Evolutionary conservation across 2,329 filamentous ascomycete species (phyloP), one percentile per base, ranked within the genome.

Genomic region (Dactylellina sp.): DNA sequence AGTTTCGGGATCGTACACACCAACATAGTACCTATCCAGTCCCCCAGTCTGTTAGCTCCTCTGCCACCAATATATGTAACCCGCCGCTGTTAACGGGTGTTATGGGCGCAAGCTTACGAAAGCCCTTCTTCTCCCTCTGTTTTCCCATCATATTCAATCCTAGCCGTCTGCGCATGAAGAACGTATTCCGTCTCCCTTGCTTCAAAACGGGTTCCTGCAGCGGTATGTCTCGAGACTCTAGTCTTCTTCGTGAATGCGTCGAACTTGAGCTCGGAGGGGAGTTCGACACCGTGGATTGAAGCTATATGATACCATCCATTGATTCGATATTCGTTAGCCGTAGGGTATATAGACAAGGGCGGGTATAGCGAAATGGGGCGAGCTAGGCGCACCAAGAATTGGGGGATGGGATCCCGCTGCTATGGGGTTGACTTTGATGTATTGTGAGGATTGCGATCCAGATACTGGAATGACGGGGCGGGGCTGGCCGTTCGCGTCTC

Each of bases 1-100:
- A 0, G 86, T 88, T 35, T 83, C 81, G 0, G 87, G 86, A 76
- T 91, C 88, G 75, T 86, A 89, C 3, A 90, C 82, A 14, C 87
- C 89, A 25, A 91, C 81, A 78, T 88, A 91, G 80, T 90, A 87
- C 61, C 87, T 89, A 49, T 89, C 11, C 20, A 25, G 28, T 18
- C 40, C 20, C 14, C 32, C 0, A 28, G 12, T 11, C 11, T 25
- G 39, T 37, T 24, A 47, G 14, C 24, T n/a, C 16, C 20, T 22
- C 18, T 25, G 25, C 50, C 37, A 14, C 49, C 46, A 76, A 12
- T 2, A 85, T n/a, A n/a, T 32, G 28, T 9, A 5, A 9, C 28
- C 28, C 9, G 9, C 9, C 9, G 28, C 28, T 32, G 9, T 32
- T 9, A 9, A 32, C 9, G 5, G 5, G 28, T 32, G 9, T 78